A percentile compares a stretch with the other conserved stretches of the same genome.
Conservation (phyloP, 768 basidiomycete species). For the Favolaschia claudopus region DNA sequence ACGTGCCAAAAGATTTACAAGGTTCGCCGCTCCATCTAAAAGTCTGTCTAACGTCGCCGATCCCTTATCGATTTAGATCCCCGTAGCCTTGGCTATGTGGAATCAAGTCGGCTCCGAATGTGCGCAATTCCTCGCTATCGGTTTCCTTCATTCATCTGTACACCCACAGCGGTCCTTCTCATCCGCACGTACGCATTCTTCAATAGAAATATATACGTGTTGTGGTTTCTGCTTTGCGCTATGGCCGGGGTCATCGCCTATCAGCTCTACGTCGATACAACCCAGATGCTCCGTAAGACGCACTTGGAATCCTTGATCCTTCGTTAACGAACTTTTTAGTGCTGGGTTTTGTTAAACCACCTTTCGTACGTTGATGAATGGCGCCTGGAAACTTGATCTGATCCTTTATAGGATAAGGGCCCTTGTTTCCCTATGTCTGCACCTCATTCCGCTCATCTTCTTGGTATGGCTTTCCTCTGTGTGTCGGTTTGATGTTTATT, state of each 20-base stretch:
- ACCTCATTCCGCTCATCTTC: constrained; percentile 82
- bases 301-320: constrained; percentile 2
- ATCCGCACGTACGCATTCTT: constrained; percentile 90
- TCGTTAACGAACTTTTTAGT: constrained; percentile 46
- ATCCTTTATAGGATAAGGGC: constrained; percentile 51
- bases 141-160: constrained; percentile 24
- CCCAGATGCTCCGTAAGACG: constrained; percentile 76
- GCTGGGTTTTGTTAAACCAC: constrained; percentile 70
- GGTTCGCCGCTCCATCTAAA: constrained; percentile 42
- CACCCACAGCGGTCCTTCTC: constrained; percentile 69
- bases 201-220: constrained; percentile 75
- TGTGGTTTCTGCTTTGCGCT: constrained; percentile 68
- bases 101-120: constrained; percentile 87
- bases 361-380: constrained; percentile 49
- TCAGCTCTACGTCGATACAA: constrained; percentile 81
- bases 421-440: constrained; percentile 86
- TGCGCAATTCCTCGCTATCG: constrained; percentile 34
- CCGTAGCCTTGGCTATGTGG: constrained; percentile 86
- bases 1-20: constrained; percentile 76
- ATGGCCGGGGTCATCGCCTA: constrained; percentile 80
- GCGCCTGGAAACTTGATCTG: constrained; percentile 29
- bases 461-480: constrained; percentile 56
- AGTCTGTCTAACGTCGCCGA: constrained; percentile 5
- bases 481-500: constrained; percentile 6
- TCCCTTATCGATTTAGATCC: constrained; percentile 57